Conservation (phyloP, 1,284 basidiomycete genomes). For the Trichosporon sp. region DNA sequence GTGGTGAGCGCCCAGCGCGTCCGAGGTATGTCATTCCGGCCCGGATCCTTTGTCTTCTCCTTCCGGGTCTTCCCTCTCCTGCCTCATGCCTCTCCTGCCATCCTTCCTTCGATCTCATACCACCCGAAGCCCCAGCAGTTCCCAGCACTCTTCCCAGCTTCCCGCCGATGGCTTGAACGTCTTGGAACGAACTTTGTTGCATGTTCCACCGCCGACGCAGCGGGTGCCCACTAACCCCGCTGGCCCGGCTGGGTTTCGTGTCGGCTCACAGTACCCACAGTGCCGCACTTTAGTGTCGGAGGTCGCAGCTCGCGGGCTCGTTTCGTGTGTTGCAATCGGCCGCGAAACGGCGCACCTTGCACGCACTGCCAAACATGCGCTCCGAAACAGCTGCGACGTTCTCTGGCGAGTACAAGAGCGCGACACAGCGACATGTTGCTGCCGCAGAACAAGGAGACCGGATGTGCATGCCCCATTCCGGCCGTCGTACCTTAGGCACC, state of each 20-base stretch:
- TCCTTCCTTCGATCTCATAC: background rate
- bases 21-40: background rate
- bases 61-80: background rate
- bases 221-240: no score
- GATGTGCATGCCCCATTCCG: background rate
- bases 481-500: background rate
- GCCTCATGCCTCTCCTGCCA: background rate
- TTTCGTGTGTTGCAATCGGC: background rate
- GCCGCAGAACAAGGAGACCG: background rate
- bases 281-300: no score
- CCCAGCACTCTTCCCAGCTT: no score
- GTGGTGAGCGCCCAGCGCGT: no score
- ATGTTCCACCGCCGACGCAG: no score
- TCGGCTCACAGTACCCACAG: no score
- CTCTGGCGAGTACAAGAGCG: no score
- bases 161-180: background rate
- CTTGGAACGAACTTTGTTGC: slow-evolving; percentile 7
- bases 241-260: no score
- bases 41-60: background rate
- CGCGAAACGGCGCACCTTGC: background rate
- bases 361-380: background rate
- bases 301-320: background rate
- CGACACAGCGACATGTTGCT: background rate
- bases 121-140: background rate
- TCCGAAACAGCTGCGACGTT: background rate